A percentile compares a stretch with the other conserved stretches of the same genome.
phyloP scores from a whole-genome alignment of 164 flowering plant genomes.

The Tetrastigma voinierianum region DNA sequence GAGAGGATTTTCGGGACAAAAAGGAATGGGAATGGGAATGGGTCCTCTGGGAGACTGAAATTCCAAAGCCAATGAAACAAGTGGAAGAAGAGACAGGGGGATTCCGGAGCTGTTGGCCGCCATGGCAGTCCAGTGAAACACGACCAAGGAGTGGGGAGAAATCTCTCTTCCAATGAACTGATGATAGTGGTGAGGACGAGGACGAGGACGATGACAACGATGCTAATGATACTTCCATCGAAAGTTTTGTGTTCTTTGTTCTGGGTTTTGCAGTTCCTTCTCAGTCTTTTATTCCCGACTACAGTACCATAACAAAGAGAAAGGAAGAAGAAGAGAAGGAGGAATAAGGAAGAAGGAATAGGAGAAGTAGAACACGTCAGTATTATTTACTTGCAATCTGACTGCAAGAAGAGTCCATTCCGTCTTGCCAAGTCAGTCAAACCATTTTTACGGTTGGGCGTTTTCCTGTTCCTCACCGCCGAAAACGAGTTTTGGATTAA shows the following conservation, averaged over 20 bases:
- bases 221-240: constrained; percentile 24
- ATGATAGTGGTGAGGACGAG: constrained; percentile 19
- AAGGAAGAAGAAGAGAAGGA: constrained; percentile 2
- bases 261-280: no score
- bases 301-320: background rate
- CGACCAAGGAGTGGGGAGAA: constrained; percentile 1
- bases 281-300: no score
- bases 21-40: constrained; percentile 1
- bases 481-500: no score
- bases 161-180: constrained; percentile 14
- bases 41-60: constrained; percentile 15
- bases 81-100: constrained; percentile 20
- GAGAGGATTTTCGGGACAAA: background rate
- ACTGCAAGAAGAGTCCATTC: no score
- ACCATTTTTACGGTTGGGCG: no score
- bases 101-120: constrained; percentile 10
- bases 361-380: constrained; percentile 14
- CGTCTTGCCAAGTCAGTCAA: no score
- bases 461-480: no score
- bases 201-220: no score
- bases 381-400: no score
- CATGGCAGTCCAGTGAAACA: constrained; percentile 13
- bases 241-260: background rate
- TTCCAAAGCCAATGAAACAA: constrained; percentile 18
- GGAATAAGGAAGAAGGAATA: constrained; percentile 11